Percentiles rank a stretch among this genome's conserved stretches.
Conservation (phyloP, 306 rosid genomes). For the Malus fusca region DNA sequence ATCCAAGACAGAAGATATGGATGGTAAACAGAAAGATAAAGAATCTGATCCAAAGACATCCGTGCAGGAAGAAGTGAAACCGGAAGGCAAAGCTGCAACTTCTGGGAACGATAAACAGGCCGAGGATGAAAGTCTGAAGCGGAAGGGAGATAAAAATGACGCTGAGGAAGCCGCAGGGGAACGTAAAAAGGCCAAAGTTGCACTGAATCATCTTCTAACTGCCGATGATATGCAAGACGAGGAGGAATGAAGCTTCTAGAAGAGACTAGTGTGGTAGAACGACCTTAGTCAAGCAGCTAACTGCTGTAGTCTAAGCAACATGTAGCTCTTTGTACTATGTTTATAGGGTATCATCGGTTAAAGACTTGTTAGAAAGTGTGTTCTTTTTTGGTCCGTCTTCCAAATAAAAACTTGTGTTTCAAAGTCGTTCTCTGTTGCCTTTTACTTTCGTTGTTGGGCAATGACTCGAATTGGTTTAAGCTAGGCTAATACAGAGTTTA, state of each 20-base stretch:
- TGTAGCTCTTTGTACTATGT: background rate
- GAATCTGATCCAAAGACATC: slow-evolving; percentile 38
- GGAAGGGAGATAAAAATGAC: slow-evolving; percentile 46
- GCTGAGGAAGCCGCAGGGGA: slow-evolving; percentile 31
- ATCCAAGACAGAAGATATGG: slow-evolving; percentile 34
- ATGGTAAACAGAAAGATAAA: slow-evolving; percentile 30
- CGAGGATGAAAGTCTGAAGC: slow-evolving; percentile 37
- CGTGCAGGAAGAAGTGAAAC: slow-evolving; percentile 27
- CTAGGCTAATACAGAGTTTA: background rate
- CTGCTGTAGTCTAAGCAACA: background rate
- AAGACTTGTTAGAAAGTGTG: background rate
- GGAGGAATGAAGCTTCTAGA: slow-evolving; percentile 36
- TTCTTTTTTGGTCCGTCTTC: background rate
- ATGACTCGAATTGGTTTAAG: background rate
- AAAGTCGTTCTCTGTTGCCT: background rate
- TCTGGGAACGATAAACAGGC: slow-evolving; percentile 29
- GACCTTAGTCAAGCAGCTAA: slow-evolving; percentile 6
- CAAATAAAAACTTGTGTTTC: background rate
- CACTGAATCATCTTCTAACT: slow-evolving; percentile 57
- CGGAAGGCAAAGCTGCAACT: slow-evolving; percentile 24
- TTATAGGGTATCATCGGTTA: background rate
- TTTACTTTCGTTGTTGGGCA: background rate
- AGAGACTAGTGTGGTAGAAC: slow-evolving; percentile 2
- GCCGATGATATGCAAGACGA: slow-evolving; percentile 65
- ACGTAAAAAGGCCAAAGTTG: slow-evolving; percentile 52